phyloP scores from a whole-genome alignment of 164 flowering plant species.

The Chimonanthus salicifolius region DNA sequence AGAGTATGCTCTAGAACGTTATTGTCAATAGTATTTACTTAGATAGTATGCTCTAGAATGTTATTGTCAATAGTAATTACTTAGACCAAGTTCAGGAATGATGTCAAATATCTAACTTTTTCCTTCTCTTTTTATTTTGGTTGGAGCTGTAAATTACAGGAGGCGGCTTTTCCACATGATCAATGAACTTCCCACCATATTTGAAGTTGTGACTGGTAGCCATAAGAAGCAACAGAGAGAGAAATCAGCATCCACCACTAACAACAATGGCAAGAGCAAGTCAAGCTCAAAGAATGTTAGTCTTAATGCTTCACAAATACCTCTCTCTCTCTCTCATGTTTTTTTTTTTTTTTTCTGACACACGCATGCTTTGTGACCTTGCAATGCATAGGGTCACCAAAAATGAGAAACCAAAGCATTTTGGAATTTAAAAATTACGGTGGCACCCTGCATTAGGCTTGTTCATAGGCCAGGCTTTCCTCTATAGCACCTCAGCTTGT shows the following conservation, averaged over 20 bases:
- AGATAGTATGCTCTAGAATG: background rate
- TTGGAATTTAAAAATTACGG: no score
- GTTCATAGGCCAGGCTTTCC: no score
- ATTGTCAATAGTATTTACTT: background rate
- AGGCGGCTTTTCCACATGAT: constrained; percentile 75
- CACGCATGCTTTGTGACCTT: no score
- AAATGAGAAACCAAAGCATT: no score
- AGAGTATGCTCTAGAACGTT: background rate
- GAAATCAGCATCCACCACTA: constrained; percentile 35
- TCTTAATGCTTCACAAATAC: background rate
- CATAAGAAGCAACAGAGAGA: constrained; percentile 50
- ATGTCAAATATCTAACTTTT: background rate
- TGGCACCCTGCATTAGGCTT: no score
- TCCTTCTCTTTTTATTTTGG: background rate
- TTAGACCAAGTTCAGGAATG: background rate
- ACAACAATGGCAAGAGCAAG: constrained; percentile 52
- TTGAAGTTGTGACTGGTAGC: constrained; percentile 54
- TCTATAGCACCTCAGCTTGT: no score
- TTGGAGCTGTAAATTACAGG: constrained; percentile 31
- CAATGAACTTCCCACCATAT: constrained; percentile 70
- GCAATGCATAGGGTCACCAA: no score
- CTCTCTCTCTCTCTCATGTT: no score
- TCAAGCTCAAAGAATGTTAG: constrained; percentile 37
- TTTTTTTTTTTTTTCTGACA: no score
- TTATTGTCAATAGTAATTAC: background rate